Evolutionary conservation across 1,139 yeast species (phyloP).

Genomic region (Hyphopichia pseudoburtonii): DNA sequence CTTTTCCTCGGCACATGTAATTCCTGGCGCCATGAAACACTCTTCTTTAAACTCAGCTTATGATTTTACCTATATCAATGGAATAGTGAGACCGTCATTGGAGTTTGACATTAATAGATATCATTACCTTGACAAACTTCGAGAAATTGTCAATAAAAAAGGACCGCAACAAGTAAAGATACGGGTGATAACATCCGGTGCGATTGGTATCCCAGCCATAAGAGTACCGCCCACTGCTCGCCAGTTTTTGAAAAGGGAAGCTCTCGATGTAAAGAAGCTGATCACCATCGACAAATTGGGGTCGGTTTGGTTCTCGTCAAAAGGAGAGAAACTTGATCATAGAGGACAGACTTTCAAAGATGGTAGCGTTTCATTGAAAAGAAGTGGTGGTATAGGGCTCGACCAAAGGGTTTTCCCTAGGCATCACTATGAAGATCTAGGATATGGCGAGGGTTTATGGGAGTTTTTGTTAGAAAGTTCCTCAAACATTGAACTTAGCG

Average conservation of each 20-base stretch:
- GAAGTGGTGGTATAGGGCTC: constrained; percentile 29
- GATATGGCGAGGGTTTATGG: constrained; percentile 36
- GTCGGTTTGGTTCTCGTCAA: constrained; percentile 28
- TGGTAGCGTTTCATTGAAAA: constrained; percentile 28
- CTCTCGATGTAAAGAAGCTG: constrained; percentile 35
- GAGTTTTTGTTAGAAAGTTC: constrained; percentile 22
- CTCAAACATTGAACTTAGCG: no score
- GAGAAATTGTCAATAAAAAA: constrained; percentile 24
- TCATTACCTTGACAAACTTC: constrained; percentile 21
- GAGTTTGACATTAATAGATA: constrained; percentile 35
- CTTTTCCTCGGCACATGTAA: constrained; percentile 7
- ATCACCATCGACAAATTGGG: constrained; percentile 20
- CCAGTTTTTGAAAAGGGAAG: constrained; percentile 24
- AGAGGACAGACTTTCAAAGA: constrained; percentile 18
- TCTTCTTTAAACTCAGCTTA: constrained; percentile 26
- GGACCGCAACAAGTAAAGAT: constrained; percentile 42
- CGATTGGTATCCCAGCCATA: constrained; percentile 28
- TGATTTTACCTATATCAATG: constrained; percentile 33
- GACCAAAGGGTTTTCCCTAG: constrained; percentile 30
- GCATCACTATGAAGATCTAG: constrained; percentile 26
- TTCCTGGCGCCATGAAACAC: constrained; percentile 23
- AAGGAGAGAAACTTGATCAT: constrained; percentile 6
- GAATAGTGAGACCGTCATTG: constrained; percentile 36
- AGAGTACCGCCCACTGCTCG: constrained; percentile 25
- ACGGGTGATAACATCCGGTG: constrained; percentile 32